Percentiles rank a stretch among this genome's conserved stretches.
Conservation (phyloP, 2,329 filamentous ascomycete genomes). For the Fonsecaea nubica region DNA sequence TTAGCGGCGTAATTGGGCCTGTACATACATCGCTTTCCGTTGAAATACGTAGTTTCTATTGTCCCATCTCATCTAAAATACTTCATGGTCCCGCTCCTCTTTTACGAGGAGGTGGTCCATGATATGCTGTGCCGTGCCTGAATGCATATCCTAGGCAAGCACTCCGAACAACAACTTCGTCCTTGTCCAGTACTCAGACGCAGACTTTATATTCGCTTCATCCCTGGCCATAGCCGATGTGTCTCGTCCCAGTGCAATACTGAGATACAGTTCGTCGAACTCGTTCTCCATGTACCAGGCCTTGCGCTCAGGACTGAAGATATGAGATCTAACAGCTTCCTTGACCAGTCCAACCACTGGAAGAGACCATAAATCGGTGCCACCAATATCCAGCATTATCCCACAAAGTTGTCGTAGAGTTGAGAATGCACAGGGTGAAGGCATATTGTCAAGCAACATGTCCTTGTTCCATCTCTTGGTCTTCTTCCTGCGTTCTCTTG, state of each 20-base stretch:
- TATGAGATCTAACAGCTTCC: slow-evolving; percentile 17
- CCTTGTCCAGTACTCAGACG: slow-evolving; percentile 37
- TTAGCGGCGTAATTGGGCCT: not conserved
- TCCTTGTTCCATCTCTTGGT: slow-evolving; percentile 2
- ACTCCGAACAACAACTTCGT: slow-evolving; percentile 39
- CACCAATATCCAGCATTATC: slow-evolving; percentile 38
- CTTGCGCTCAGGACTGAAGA: slow-evolving; percentile 27
- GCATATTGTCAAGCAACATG: slow-evolving; percentile 34
- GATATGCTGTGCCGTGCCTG: not conserved
- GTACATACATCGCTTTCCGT: not conserved
- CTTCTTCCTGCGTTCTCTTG: slow-evolving; percentile 10
- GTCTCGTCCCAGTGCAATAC: slow-evolving; percentile 25
- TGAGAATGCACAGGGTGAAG: slow-evolving; percentile 36
- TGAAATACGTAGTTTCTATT: not conserved
- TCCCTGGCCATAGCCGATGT: not conserved
- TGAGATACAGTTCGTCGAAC: slow-evolving; percentile 37
- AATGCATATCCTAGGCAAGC: slow-evolving; percentile 14
- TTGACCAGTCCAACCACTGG: slow-evolving; percentile 31
- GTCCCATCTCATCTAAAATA: not conserved
- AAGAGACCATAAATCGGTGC: slow-evolving; percentile 37
- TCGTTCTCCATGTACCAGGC: slow-evolving; percentile 26
- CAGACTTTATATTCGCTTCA: slow-evolving; percentile 14
- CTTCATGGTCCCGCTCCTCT: not conserved
- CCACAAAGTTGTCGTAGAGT: slow-evolving; percentile 33
- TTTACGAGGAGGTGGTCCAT: not conserved